Evolutionary conservation across 345 rosid genomes (phyloP).

Genomic region (Euphorbia pulcherrima): DNA sequence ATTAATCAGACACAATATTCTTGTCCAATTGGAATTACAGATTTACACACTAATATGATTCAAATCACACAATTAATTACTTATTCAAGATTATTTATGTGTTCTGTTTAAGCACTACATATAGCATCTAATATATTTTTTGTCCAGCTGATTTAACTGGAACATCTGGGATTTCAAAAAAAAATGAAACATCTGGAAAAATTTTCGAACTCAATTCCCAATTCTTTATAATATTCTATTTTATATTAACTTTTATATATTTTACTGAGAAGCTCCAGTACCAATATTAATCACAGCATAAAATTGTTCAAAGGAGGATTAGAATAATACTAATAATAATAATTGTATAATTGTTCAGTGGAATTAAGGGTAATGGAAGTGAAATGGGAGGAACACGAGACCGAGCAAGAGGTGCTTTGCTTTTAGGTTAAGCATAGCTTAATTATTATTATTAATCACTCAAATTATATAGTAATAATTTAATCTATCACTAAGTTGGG

Average conservation of each 20-base stretch:
- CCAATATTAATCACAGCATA: slow-evolving; percentile 22
- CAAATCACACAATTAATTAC: neutral
- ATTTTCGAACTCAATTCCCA: no score
- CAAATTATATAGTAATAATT: no score
- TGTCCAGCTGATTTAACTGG: slow-evolving; percentile 14
- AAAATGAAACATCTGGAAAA: no score
- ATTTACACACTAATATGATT: neutral
- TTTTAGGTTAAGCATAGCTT: slow-evolving; percentile 16
- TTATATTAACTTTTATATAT: neutral
- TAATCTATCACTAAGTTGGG: slow-evolving; percentile 32
- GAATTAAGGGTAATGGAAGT: slow-evolving; percentile 19
- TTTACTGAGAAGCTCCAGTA: slow-evolving; percentile 18
- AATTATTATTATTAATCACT: no score
- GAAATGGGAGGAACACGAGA: slow-evolving; percentile 49
- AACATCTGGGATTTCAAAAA: no score
- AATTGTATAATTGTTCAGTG: slow-evolving; percentile 14
- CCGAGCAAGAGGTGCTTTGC: slow-evolving; percentile 42
- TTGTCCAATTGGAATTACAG: neutral
- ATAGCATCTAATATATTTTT: slow-evolving; percentile 17
- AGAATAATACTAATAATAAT: no score
- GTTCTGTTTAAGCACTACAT: slow-evolving; percentile 5
- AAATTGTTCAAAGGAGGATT: slow-evolving; percentile 16
- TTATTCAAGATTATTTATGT: neutral
- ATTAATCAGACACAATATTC: neutral
- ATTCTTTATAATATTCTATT: neutral